Evolutionary conservation across 495 filamentous ascomycete genomes (phyloP).

Genomic region (Hypoxylon trugodes): DNA sequence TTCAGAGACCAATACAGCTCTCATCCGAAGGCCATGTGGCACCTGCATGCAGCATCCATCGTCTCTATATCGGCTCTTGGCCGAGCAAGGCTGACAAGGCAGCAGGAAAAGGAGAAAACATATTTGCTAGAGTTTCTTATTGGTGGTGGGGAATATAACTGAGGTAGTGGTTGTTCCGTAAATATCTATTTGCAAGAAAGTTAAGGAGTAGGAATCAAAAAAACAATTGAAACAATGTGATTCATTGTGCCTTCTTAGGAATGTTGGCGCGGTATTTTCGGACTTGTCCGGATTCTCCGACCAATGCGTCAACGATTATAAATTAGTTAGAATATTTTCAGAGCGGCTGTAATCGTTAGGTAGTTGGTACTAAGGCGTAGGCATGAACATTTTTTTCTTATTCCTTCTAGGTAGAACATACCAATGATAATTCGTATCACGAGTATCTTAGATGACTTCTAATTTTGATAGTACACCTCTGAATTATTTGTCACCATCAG

Average conservation of each 20-base stretch:
- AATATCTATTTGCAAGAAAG: too few species aligned
- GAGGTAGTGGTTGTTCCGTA: too few species aligned
- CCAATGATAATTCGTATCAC: slow-evolving; percentile 6
- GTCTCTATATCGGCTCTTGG: neutral
- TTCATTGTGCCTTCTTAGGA: slow-evolving; percentile 1
- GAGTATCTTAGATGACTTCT: slow-evolving; percentile 8
- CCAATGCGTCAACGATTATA: too few species aligned
- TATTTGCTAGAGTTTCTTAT: slow-evolving; percentile 16
- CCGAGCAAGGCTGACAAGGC: slow-evolving; percentile 28
- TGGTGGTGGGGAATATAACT: slow-evolving; percentile 20
- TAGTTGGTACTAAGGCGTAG: too few species aligned
- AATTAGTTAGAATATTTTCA: too few species aligned
- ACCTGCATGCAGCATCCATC: slow-evolving; percentile 18
- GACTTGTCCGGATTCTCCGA: slow-evolving; percentile 17
- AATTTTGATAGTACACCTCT: slow-evolving; percentile 3
- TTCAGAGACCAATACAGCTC: slow-evolving; percentile 11
- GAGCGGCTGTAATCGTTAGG: too few species aligned
- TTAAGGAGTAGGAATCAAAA: slow-evolving; percentile 3
- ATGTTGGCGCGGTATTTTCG: slow-evolving; percentile 2
- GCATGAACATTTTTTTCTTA: slow-evolving; percentile 3
- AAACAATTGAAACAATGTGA: neutral
- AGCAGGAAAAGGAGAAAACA: neutral
- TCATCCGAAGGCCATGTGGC: slow-evolving; percentile 26
- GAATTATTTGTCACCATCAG: slow-evolving; percentile 11
- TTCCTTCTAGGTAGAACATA: neutral